phyloP scores from a whole-genome alignment of 202 grass and related monocot species.

The Dendrocalamus latiflorus region DNA sequence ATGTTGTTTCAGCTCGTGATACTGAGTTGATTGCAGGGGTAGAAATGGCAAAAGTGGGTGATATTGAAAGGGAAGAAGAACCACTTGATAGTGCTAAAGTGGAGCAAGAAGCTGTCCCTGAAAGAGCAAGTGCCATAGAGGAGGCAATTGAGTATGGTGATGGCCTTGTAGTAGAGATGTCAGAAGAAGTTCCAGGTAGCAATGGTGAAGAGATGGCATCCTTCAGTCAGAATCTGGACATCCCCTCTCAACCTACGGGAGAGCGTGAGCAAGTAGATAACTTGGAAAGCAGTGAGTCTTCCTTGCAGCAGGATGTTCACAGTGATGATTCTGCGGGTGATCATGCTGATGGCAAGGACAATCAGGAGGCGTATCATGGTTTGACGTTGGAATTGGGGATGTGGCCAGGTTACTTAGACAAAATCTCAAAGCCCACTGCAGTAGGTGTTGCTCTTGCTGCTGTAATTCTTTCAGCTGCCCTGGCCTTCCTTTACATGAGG shows the following conservation, averaged over 20 bases:
- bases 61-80: neutral
- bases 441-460: slow-evolving; percentile 26
- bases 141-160: neutral
- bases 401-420: slow-evolving; percentile 24
- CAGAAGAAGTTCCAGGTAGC: slow-evolving; percentile 20
- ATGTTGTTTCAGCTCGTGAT: slow-evolving; percentile 18
- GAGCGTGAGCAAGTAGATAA: slow-evolving; percentile 33
- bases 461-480: slow-evolving; percentile 25
- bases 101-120: slow-evolving; percentile 4
- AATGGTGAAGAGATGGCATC: slow-evolving; percentile 17
- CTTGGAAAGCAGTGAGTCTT: neutral
- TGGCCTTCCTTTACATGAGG: slow-evolving; percentile 29
- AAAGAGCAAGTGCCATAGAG: neutral
- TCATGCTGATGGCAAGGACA: neutral
- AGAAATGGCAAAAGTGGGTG: neutral
- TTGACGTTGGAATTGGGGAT: slow-evolving; percentile 6
- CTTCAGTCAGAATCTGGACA: neutral
- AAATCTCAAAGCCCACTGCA: slow-evolving; percentile 20
- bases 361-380: neutral
- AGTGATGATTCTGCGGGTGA: slow-evolving; percentile 21
- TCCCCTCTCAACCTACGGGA: neutral
- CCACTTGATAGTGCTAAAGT: neutral
- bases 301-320: slow-evolving; percentile 24
- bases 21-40: neutral
- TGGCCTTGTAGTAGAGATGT: neutral